Evolutionary conservation across 805 yeast genomes (phyloP), one percentile per base, ranked within the genome.

Genomic region (Jamesozyma rosinii): DNA sequence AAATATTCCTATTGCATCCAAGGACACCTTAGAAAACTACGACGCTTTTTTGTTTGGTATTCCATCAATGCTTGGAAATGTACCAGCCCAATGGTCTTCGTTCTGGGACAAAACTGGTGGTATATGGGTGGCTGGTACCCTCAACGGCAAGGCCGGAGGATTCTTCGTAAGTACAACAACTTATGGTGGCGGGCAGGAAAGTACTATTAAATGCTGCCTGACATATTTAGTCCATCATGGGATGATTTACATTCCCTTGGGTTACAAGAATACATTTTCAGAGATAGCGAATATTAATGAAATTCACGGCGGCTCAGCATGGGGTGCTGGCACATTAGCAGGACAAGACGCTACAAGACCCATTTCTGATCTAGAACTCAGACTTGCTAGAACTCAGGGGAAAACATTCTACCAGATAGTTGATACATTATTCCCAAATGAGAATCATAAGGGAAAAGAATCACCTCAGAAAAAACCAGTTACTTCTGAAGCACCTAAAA

Each of bases 311-410:
- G 84, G 83, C 44, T 75, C 88, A 19, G 76, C 95, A 37, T 86
- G 88, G 87, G 95, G 95, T 61, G 83, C 95, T 29, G 95, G 95
- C 52, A 67, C 84, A 32, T 69, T 73, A 55, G 88, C 95, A 26
- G 84, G 78, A 40, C 69, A 73, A 41, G 90, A 82, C 58, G 95
- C 94, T 40, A 74, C 83, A 6, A 77, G 94, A 69, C 67, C 69
- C 53, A 82, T 87, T 29, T 54, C 79, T 35, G 72, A 67, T 17
- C 66, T 81, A 45, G 95, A 86, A 64, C 65, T 73, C 59, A 71
- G 73, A 53, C 61, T 84, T 46, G 90, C 87, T 21, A 57, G 59
- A 38, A 66, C 65, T 46, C 95, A 86, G 68, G 95, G 95, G 59
- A 61, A 67, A 47, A 59, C 70, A 33, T 86, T 86, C 66, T 79